Base-by-base conservation (phyloP, 2,329 filamentous ascomycete species). In the Cordyceps pruinosa region DNA sequence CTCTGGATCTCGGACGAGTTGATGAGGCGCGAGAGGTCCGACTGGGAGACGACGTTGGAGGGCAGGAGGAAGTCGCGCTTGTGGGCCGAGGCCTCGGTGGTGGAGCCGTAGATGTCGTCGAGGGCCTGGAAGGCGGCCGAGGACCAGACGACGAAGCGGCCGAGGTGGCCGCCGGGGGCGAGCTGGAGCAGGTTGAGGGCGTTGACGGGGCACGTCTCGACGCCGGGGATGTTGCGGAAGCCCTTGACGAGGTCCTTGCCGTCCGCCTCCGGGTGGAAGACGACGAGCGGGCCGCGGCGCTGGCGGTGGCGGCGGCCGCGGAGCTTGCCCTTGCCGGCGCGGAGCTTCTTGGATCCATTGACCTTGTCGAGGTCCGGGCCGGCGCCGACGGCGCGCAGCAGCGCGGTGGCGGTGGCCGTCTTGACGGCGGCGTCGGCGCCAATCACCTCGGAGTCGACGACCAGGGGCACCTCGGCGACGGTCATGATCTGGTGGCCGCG, bases 41-140 rank as follows among this genome's bases (percentile, higher is more conserved):
- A 86, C 84, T 99, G 93, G 71, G 88, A 84, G 74, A 99, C 89
- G 68, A 95, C 77, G 82, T 93, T 92, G 71, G 88, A 88, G 65
- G 94, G 94, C 67, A 99, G 87, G 72, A 96, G 84, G 89, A 94
- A 99, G 85, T 99, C 93, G 83, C 94, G 95, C 91, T 99, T 99
- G 73, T 96, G 87, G 64, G 88, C 87, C 49, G 92, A 93, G 67
- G 93, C 85, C 75, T 86, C 81, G 71, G 89, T 94, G 74, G 91
- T 95, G 74, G 88, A 87, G 75, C 93, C 93, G 83, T 99, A 99
- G 83, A 99, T 87, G 77, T 86, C 86, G 80, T 99, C 93, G 64
- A 99, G 90, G 65, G 93, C 90, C 79, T 91, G 87, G 84, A 99
- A 97, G 65, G 94, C 94, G 65, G 90, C 84, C 55, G 95, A 99